Conservation (phyloP, 2,329 filamentous ascomycete genomes). For the Aspergillus hiratsukae region DNA sequence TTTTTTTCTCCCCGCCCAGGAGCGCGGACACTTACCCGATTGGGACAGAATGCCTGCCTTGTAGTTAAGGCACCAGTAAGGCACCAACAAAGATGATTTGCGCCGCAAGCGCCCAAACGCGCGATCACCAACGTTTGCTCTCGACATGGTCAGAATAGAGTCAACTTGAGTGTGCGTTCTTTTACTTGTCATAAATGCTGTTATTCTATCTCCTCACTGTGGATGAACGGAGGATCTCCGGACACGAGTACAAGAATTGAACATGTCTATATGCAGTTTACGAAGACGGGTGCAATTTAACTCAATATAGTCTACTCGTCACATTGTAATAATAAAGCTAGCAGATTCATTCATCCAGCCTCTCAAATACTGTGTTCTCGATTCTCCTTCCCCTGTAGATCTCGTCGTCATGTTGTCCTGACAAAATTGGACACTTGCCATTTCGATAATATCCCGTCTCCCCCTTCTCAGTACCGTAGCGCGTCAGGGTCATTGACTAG, state of each 20-base stretch:
- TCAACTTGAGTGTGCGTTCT: background rate
- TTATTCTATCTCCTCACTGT: background rate
- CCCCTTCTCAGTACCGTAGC: background rate
- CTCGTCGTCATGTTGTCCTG: background rate
- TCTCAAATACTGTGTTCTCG: background rate
- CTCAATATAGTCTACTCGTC: background rate
- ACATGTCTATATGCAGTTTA: background rate
- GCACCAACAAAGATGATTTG: background rate
- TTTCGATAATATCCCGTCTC: background rate
- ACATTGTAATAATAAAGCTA: background rate
- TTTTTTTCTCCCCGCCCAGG: conserved; percentile 16
- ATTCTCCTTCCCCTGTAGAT: background rate
- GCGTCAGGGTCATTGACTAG: background rate
- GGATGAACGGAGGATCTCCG: background rate
- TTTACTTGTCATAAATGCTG: background rate
- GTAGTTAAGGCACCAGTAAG: conserved; percentile 1
- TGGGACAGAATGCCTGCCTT: conserved; percentile 3
- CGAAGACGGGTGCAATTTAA: background rate
- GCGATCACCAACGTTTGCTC: conserved; percentile 3
- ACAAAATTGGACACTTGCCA: background rate
- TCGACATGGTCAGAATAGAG: background rate
- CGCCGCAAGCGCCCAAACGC: conserved; percentile 19
- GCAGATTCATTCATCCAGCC: background rate
- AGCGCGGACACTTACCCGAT: conserved; percentile 20
- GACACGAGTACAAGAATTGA: background rate